Conservation (phyloP, 768 basidiomycete genomes). For the Termitomyces sp. region DNA sequence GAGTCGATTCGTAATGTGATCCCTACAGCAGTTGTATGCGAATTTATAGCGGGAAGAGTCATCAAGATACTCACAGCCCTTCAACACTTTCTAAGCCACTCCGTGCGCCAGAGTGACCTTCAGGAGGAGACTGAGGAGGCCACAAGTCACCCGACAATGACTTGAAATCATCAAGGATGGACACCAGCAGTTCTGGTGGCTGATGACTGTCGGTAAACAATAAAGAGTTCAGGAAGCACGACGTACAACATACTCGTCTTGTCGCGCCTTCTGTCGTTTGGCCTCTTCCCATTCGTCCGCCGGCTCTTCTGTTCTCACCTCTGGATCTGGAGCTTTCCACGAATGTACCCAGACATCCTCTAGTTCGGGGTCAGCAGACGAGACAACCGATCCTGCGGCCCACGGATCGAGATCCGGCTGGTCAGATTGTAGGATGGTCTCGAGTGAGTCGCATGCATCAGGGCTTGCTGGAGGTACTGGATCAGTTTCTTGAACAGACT, state of each 20-base stretch:
- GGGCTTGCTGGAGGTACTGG: slow-evolving; percentile 31
- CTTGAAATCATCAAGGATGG: slow-evolving; percentile 49
- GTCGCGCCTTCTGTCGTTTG: slow-evolving; percentile 48
- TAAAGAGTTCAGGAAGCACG: slow-evolving; percentile 11
- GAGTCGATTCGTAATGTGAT: slow-evolving; percentile 33
- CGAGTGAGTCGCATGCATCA: slow-evolving; percentile 60
- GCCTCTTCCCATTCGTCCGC: slow-evolving; percentile 69
- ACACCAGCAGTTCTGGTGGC: slow-evolving; percentile 66
- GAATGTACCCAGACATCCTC: slow-evolving; percentile 35
- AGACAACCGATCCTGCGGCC: slow-evolving; percentile 23
- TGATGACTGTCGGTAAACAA: slow-evolving; percentile 24
- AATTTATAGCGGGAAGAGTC: background rate
- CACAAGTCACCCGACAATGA: slow-evolving; percentile 49
- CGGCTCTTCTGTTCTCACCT: slow-evolving; percentile 8
- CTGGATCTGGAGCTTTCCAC: slow-evolving; percentile 30
- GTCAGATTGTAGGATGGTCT: slow-evolving; percentile 35
- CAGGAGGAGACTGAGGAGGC: slow-evolving; percentile 24
- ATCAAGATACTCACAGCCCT: slow-evolving; percentile 48
- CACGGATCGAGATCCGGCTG: slow-evolving; percentile 30
- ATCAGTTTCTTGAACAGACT: slow-evolving; percentile 1
- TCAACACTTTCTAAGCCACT: slow-evolving; percentile 45
- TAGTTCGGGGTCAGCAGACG: slow-evolving; percentile 13
- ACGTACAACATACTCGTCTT: slow-evolving; percentile 65
- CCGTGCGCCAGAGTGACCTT: slow-evolving; percentile 18
- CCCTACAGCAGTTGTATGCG: slow-evolving; percentile 24